These are phyloP conservation scores for Metschnikowia orientalis DNA, from an alignment of 805 yeast genomes.

Conservation along the genomic window DNA sequence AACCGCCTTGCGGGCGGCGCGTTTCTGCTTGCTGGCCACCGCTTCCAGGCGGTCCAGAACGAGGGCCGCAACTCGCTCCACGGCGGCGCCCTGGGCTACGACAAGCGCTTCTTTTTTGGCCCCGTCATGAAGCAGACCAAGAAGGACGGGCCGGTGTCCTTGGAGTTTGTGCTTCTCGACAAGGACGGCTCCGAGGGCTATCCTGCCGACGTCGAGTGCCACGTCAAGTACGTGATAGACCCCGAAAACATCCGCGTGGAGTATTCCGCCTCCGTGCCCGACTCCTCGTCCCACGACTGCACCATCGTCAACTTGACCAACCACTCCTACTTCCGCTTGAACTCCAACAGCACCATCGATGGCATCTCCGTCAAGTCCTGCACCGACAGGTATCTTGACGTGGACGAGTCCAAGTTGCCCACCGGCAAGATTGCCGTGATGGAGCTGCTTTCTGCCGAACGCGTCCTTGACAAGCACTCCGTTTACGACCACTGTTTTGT, in stretches of 20 bases:
- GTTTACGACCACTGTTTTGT: slow-evolving; percentile 46
- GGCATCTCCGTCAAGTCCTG: slow-evolving; percentile 32
- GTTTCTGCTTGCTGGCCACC: slow-evolving; percentile 37
- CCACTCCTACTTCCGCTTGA: slow-evolving; percentile 58
- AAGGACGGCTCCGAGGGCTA: slow-evolving; percentile 50
- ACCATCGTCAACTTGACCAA: slow-evolving; percentile 58
- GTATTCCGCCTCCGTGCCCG: slow-evolving; percentile 36
- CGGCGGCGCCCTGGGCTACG: slow-evolving; percentile 52
- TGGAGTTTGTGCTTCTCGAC: slow-evolving; percentile 42
- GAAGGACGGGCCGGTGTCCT: slow-evolving; percentile 26
- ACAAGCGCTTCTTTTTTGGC: slow-evolving; percentile 48
- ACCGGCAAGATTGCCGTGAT: slow-evolving; percentile 39
- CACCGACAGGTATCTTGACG: slow-evolving; percentile 39
- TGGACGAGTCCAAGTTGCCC: slow-evolving; percentile 36
- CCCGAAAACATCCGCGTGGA: slow-evolving; percentile 43
- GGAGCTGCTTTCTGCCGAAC: slow-evolving; percentile 20
- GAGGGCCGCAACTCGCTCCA: slow-evolving; percentile 44
- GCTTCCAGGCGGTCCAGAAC: slow-evolving; percentile 40
- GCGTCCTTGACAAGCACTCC: slow-evolving; percentile 1
- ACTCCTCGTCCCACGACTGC: slow-evolving; percentile 29
- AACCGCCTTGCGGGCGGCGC: slow-evolving; percentile 50
- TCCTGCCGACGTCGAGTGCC: slow-evolving; percentile 52
- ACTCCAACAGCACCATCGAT: slow-evolving; percentile 25
- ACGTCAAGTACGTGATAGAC: slow-evolving; percentile 43
- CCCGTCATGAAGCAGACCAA: slow-evolving; percentile 41